These are phyloP conservation scores for Wickerhamomyces silvicola DNA, from an alignment of 805 yeast species.

Conservation along the genomic window DNA sequence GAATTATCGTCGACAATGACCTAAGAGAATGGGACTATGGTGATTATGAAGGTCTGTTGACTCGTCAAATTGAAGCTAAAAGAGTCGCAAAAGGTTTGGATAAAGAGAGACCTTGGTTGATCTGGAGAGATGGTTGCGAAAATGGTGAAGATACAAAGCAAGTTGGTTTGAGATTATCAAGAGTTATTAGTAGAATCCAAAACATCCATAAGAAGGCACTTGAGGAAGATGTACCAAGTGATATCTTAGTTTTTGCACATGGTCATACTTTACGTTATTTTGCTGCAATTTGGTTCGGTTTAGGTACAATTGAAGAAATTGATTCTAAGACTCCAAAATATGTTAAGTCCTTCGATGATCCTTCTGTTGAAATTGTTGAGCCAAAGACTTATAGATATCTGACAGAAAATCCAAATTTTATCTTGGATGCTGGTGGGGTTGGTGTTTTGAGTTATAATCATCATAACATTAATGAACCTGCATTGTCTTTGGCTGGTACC, in stretches of 20 bases:
- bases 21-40: constrained; percentile 96
- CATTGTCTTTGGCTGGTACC: constrained; percentile 77
- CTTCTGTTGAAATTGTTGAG: constrained; percentile 26
- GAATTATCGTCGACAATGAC: constrained; percentile 52
- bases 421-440: constrained; percentile 92
- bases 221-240: constrained; percentile 48
- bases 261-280: constrained; percentile 90
- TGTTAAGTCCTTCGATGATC: constrained; percentile 19
- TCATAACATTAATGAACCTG: constrained; percentile 79
- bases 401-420: constrained; percentile 63
- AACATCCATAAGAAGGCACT: constrained; percentile 50
- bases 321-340: constrained; percentile 11
- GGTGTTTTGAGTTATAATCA: constrained; percentile 91
- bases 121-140: constrained; percentile 93
- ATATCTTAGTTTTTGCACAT: constrained; percentile 81
- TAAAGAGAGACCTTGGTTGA: constrained; percentile 53
- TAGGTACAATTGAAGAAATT: constrained; percentile 23
- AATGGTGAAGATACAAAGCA: constrained; percentile 70
- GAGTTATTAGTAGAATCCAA: constrained; percentile 58
- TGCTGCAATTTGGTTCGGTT: constrained; percentile 77
- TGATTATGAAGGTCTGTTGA: constrained; percentile 81
- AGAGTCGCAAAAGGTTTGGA: constrained; percentile 57
- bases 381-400: constrained; percentile 28
- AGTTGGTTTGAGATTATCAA: constrained; percentile 67
- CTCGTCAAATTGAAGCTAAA: constrained; percentile 56